Evolutionary conservation across 2,329 filamentous ascomycete genomes (phyloP).

Genomic region (Venturia effusa): DNA sequence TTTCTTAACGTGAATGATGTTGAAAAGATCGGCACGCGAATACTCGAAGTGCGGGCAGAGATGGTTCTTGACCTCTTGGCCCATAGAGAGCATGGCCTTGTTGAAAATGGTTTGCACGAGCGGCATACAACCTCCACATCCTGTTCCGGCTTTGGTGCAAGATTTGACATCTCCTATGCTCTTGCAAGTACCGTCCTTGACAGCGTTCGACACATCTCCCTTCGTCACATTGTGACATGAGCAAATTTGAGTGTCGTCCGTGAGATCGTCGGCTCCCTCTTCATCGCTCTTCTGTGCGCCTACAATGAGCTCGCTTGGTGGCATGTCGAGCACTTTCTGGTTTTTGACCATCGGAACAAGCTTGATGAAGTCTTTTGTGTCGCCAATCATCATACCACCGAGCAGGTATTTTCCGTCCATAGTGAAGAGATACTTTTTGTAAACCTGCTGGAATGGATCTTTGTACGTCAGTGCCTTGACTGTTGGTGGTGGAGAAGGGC

Average conservation of each 20-base stretch:
- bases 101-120: slow-evolving; percentile 85
- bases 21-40: slow-evolving; percentile 79
- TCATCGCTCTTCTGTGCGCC: slow-evolving; percentile 65
- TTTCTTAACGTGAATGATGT: slow-evolving; percentile 74
- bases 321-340: slow-evolving; percentile 66
- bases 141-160: slow-evolving; percentile 85
- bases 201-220: slow-evolving; percentile 58
- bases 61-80: slow-evolving; percentile 77
- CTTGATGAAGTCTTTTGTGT: slow-evolving; percentile 83
- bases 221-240: slow-evolving; percentile 91
- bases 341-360: slow-evolving; percentile 78
- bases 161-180: slow-evolving; percentile 74
- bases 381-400: slow-evolving; percentile 96
- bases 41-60: slow-evolving; percentile 76
- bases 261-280: slow-evolving; percentile 54
- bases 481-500: slow-evolving; percentile 40
- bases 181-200: slow-evolving; percentile 73
- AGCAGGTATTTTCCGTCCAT: slow-evolving; percentile 80
- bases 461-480: slow-evolving; percentile 83
- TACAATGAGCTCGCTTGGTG: slow-evolving; percentile 74
- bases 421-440: slow-evolving; percentile 91
- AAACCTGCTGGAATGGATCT: slow-evolving; percentile 77
- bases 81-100: slow-evolving; percentile 74
- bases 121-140: slow-evolving; percentile 83
- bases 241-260: slow-evolving; percentile 80